Evolutionary conservation across 2,329 filamentous ascomycete genomes (phyloP).

Genomic region (Pseudogymnoascus sp.): DNA sequence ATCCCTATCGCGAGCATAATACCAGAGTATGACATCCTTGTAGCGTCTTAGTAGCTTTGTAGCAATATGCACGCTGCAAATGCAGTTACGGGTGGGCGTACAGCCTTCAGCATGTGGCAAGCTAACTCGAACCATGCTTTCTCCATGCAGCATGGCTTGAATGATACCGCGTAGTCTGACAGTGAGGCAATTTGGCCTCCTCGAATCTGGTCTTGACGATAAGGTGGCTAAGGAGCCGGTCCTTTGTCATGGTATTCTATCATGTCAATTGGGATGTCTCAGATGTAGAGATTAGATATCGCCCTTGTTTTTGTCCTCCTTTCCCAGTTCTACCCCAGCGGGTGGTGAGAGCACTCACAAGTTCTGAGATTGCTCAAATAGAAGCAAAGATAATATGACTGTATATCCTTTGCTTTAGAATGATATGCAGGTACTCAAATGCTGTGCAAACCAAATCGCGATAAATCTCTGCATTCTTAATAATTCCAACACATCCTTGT

Average conservation of each 20-base stretch:
- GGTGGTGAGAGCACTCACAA: too few relatives aligned
- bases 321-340: too few relatives aligned
- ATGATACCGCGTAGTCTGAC: background rate
- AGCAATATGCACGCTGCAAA: background rate
- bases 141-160: too few relatives aligned
- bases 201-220: slow-evolving; percentile 23
- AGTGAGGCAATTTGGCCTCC: slow-evolving; percentile 17
- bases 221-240: slow-evolving; percentile 10
- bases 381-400: too few relatives aligned
- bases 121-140: background rate
- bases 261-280: slow-evolving; percentile 7
- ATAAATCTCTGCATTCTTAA: too few relatives aligned
- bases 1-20: background rate
- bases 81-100: background rate
- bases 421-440: too few relatives aligned
- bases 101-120: background rate
- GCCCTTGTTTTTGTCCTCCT: background rate
- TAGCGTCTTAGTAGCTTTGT: background rate
- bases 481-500: too few relatives aligned
- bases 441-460: too few relatives aligned
- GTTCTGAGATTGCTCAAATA: too few relatives aligned
- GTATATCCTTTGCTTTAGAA: too few relatives aligned
- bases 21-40: background rate
- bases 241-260: background rate
- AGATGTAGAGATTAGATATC: slow-evolving; percentile 11